Conservation (phyloP, 805 yeast species). For the Hanseniaspora mollemarum region DNA sequence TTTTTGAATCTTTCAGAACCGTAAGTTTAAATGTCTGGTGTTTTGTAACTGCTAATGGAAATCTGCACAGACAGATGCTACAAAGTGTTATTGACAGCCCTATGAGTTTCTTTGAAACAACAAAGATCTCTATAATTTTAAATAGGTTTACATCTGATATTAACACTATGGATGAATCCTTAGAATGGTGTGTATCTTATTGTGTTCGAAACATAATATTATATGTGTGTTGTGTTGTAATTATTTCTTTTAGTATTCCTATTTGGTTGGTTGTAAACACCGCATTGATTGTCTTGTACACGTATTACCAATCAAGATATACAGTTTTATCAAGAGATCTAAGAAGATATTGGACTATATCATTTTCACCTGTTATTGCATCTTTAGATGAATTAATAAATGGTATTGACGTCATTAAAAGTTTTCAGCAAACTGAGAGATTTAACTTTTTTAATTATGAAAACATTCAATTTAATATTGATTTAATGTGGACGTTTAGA, state of each 20-base stretch:
- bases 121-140: conserved; percentile 76
- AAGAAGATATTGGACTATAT: conserved; percentile 61
- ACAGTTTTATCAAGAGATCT: conserved; percentile 64
- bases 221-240: conserved; percentile 45
- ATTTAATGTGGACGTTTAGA: conserved; percentile 50
- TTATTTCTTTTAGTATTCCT: conserved; percentile 55
- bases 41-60: conserved; percentile 42
- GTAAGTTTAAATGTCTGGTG: conserved; percentile 66
- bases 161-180: conserved; percentile 68
- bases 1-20: conserved; percentile 51
- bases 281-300: conserved; percentile 34
- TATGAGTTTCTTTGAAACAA: conserved; percentile 70
- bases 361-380: conserved; percentile 58
- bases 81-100: conserved; percentile 60
- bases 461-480: conserved; percentile 51
- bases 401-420: conserved; percentile 58
- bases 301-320: conserved; percentile 42
- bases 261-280: conserved; percentile 65
- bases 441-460: conserved; percentile 39
- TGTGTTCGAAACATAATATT: conserved; percentile 44
- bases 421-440: conserved; percentile 38
- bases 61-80: conserved; percentile 50
- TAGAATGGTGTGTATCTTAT: conserved; percentile 47
- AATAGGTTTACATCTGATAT: conserved; percentile 81
- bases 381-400: conserved; percentile 59